These are phyloP conservation scores for Cardamine occulta DNA, from an alignment of 345 rosid species.

Conservation along the genomic window DNA sequence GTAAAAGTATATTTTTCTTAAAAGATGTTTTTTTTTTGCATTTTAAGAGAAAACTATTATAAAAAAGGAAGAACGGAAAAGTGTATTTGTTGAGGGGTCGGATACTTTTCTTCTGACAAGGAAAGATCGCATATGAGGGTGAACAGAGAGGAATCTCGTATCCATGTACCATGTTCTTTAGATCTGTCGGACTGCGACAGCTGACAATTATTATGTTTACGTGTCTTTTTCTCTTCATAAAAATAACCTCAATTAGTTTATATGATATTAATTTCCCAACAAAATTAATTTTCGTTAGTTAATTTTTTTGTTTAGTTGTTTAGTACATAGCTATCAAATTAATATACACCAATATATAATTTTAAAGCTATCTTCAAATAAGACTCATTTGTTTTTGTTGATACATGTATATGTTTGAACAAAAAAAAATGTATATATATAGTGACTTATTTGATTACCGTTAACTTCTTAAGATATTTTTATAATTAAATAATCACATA, in stretches of 20 bases:
- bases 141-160: conserved; percentile 35
- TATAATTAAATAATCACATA: too few relatives aligned
- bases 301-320: not conserved
- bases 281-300: not conserved
- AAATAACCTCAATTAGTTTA: not conserved
- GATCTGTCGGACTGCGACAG: conserved; percentile 30
- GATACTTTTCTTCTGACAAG: conserved; percentile 21
- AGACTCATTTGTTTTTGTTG: not conserved
- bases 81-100: conserved; percentile 1
- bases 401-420: too few relatives aligned
- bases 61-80: not conserved
- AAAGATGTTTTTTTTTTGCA: not conserved
- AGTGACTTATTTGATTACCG: too few relatives aligned
- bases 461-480: too few relatives aligned
- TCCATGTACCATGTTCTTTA: conserved; percentile 36
- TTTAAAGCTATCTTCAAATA: not conserved
- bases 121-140: conserved; percentile 14
- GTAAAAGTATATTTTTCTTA: not conserved
- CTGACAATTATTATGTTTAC: conserved; percentile 16
- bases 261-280: not conserved
- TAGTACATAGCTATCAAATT: not conserved
- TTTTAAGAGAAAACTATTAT: not conserved
- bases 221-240: not conserved
- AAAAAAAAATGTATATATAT: too few relatives aligned
- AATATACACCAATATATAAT: not conserved